phyloP scores from a whole-genome alignment of 495 filamentous ascomycete genomes.

The Usnea hakonensis region DNA sequence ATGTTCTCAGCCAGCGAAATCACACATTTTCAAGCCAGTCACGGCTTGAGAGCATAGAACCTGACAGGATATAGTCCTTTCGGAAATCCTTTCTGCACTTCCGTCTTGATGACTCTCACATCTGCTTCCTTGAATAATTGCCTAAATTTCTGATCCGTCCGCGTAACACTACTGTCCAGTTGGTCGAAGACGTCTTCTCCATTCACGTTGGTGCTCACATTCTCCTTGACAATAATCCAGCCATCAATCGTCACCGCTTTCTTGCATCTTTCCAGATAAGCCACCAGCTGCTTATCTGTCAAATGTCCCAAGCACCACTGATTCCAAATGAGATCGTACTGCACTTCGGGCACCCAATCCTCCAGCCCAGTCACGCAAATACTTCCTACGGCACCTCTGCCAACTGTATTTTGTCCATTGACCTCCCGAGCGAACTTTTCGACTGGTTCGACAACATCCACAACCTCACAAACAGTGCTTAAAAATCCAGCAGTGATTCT shows the following conservation, averaged over 20 bases:
- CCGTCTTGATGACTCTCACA: conserved; percentile 56
- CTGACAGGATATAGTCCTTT: conserved; percentile 58
- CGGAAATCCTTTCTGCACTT: conserved; percentile 71
- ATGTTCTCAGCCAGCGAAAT: not conserved
- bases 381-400: conserved; percentile 44
- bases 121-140: conserved; percentile 61
- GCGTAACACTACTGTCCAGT: conserved; percentile 71
- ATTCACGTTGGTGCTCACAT: conserved; percentile 50
- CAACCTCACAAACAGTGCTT: conserved; percentile 39
- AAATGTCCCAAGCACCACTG: conserved; percentile 94
- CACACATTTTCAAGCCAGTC: not conserved
- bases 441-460: conserved; percentile 57
- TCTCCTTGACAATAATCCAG: conserved; percentile 80
- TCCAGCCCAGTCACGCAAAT: conserved; percentile 71
- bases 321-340: conserved; percentile 56
- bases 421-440: conserved; percentile 42
- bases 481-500: conserved; percentile 53
- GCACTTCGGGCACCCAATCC: conserved; percentile 56
- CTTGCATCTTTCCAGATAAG: conserved; percentile 57
- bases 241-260: conserved; percentile 43
- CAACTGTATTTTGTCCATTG: conserved; percentile 26
- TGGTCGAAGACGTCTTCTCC: conserved; percentile 66
- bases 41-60: conserved; percentile 53
- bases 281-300: conserved; percentile 67
- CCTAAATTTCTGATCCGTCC: conserved; percentile 63